Conservation (phyloP, 2,329 filamentous ascomycete species). For the Nigrograna mackinnonii region DNA sequence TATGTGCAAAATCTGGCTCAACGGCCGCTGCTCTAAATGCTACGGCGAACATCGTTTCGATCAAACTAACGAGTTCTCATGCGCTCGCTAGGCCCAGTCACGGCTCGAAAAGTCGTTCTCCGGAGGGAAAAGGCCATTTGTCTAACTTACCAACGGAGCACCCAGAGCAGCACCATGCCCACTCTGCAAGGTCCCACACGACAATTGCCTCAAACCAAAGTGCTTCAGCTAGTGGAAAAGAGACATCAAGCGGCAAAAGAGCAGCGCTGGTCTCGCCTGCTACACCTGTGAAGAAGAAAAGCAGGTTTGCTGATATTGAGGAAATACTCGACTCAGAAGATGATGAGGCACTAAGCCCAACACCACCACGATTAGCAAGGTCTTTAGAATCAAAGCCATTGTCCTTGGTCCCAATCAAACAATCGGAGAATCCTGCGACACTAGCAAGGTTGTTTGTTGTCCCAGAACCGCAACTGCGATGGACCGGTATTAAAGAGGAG, state of each 20-base stretch:
- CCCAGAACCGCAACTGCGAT: conserved; percentile 24
- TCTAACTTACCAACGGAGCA: not conserved
- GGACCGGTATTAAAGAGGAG: conserved; percentile 33
- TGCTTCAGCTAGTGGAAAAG: conserved; percentile 1
- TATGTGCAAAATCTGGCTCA: conserved; percentile 31
- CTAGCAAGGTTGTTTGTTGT: conserved; percentile 15
- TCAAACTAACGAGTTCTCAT: too few species aligned
- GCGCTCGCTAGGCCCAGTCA: too few species aligned
- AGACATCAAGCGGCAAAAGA: conserved; percentile 1
- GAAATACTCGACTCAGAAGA: conserved; percentile 46
- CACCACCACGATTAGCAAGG: conserved; percentile 32
- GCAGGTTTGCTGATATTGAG: conserved; percentile 37
- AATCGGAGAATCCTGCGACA: not conserved
- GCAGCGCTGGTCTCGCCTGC: conserved; percentile 5
- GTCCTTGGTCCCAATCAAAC: conserved; percentile 8
- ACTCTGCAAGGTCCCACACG: not conserved
- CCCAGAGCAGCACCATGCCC: not conserved
- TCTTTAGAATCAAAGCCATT: conserved; percentile 15
- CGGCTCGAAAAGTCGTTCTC: too few species aligned
- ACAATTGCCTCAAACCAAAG: not conserved
- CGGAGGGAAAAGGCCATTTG: not conserved
- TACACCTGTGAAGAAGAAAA: conserved; percentile 16
- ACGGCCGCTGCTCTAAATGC: conserved; percentile 18
- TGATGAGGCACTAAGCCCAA: conserved; percentile 35
- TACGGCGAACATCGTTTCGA: too few species aligned